These are phyloP conservation scores for Ambrosia trifida DNA, from an alignment of 129 eudicot species.

Conservation along the genomic window DNA sequence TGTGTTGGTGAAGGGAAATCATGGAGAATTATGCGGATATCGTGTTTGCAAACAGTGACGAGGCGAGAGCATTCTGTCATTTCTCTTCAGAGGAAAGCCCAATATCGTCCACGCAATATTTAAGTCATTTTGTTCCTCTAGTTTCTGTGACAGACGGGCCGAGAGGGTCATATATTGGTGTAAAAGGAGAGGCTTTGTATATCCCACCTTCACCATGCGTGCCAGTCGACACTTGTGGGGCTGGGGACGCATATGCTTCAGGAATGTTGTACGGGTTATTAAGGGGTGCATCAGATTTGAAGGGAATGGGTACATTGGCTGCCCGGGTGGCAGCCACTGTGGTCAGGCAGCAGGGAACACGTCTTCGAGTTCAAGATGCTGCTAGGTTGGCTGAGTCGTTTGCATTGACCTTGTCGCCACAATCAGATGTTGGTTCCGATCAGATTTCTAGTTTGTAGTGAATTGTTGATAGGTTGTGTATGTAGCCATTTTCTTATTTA, in stretches of 20 bases:
- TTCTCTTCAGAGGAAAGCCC: constrained; percentile 81
- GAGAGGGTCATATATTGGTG: constrained; percentile 86
- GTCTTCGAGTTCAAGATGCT: constrained; percentile 88
- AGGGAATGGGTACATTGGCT: constrained; percentile 81
- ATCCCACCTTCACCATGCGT: constrained; percentile 87
- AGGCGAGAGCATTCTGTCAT: constrained; percentile 87
- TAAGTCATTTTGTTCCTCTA: constrained; percentile 95
- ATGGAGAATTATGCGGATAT: constrained; percentile 94
- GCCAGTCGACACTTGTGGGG: constrained; percentile 96
- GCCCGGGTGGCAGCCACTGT: constrained; percentile 91
- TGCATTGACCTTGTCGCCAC: constrained; percentile 38
- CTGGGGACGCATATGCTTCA: constrained; percentile 98
- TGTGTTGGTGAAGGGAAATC: constrained; percentile 63
- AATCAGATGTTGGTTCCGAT: constrained; percentile 63
- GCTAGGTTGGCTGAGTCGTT: constrained; percentile 63
- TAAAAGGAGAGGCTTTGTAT: constrained; percentile 89
- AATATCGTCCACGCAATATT: constrained; percentile 71
- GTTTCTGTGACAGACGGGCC: constrained; percentile 97
- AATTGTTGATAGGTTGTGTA: constrained; percentile 9
- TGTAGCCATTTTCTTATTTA: constrained; percentile 22
- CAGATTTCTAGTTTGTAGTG: constrained; percentile 73
- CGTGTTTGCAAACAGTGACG: constrained; percentile 84
- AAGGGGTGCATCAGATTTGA: constrained; percentile 73
- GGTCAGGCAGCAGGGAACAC: constrained; percentile 93
- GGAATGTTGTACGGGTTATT: constrained; percentile 81